Evolutionary conservation across 73 alveolate genomes (phyloP), one percentile per base, ranked within the genome.

Genomic region (Paramecium tetraurelia): DNA sequence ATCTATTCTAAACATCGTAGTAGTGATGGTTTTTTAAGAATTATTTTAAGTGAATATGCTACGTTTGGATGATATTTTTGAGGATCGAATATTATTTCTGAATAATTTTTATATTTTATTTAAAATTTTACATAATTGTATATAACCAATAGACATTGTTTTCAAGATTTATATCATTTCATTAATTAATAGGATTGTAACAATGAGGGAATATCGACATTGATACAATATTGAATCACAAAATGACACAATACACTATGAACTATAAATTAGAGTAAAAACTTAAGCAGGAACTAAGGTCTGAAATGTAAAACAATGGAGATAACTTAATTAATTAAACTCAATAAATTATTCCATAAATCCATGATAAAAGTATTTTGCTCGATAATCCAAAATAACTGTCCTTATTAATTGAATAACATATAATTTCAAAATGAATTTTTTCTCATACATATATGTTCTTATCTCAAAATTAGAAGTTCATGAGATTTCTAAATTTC

Each of bases 371-470:
- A 40, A 40, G 48, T 40, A 40, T 40, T 40, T 40, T 40, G 12
- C 10, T 14, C n/a, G 2, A 16, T 48, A 16, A 48, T 3, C 7
- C 8, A 4, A 48, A 48, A 48, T 12, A n/a, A 48, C 5, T 48
- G 6, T 5, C 1, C 20, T 48, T 48, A 16, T 48, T 16, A 48
- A 48, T 48, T 48, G 22, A n/a, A 48, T 48, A 53, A 18, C 69
- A 53, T 53, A 18, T 18, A 53, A 18, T 53, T 53, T 53, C 69
- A 53, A 4, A 53, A n/a, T 53, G 69, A 53, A 53, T 9, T n/a
- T 63, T 63, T 63, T 33, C 46, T 63, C 53, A 72, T 72, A 33
- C 59, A 72, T 33, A 72, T 72, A 72, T 72, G 63, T 72, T 72
- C 86, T 18, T 72, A 38, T 72, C 86, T 72, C 18, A 35, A 38